Evolutionary conservation across 2,329 filamentous ascomycete species (phyloP).

Genomic region (Lachnellula subtilissima): DNA sequence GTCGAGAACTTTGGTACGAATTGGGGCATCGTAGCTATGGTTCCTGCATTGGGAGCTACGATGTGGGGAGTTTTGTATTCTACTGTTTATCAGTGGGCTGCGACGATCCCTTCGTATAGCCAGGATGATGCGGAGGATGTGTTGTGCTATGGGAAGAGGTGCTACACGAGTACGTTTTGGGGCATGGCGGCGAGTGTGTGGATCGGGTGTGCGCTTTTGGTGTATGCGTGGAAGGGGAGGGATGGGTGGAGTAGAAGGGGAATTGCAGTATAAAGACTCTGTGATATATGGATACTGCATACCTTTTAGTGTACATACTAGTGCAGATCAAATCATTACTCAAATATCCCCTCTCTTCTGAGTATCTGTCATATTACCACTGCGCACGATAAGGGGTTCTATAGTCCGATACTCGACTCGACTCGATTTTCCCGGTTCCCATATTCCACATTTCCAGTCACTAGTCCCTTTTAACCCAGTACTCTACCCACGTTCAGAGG

Average conservation of each 20-base stretch:
- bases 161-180: slow-evolving; percentile 82
- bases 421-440: too few relatives aligned
- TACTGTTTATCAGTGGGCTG: slow-evolving; percentile 67
- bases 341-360: too few relatives aligned
- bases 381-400: too few relatives aligned
- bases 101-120: slow-evolving; percentile 40
- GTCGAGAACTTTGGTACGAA: slow-evolving; percentile 98
- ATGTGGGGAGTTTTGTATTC: slow-evolving; percentile 92
- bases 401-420: too few relatives aligned
- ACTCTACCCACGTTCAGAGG: too few relatives aligned
- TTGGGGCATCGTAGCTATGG: slow-evolving; percentile 91
- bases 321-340: too few relatives aligned
- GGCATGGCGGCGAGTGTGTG: slow-evolving; percentile 77
- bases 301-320: too few relatives aligned
- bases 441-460: too few relatives aligned
- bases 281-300: background rate
- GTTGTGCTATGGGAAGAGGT: slow-evolving; percentile 76
- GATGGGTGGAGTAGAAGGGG: slow-evolving; percentile 72
- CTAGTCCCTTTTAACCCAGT: too few relatives aligned
- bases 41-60: slow-evolving; percentile 81
- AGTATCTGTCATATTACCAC: too few relatives aligned
- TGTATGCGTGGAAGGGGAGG: slow-evolving; percentile 72
- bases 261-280: slow-evolving; percentile 53
- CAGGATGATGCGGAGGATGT: slow-evolving; percentile 40
- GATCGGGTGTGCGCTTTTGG: slow-evolving; percentile 66